Conservation (phyloP, 2,329 filamentous ascomycete species). For the Penicillium italicum region DNA sequence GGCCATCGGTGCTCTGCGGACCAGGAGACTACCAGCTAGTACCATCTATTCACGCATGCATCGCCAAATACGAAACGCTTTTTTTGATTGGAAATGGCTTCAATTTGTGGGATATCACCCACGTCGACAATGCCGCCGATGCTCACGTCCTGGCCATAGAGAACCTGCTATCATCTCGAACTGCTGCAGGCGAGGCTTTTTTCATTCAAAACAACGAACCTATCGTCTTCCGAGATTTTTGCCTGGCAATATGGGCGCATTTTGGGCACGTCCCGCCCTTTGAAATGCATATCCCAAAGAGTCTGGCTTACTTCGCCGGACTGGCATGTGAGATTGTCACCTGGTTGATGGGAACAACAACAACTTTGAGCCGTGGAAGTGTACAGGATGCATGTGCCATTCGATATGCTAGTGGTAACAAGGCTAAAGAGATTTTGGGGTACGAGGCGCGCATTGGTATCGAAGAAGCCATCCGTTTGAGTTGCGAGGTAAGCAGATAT, state of each 20-base stretch:
- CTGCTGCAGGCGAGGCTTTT: constrained; percentile 44
- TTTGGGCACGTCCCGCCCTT: constrained; percentile 51
- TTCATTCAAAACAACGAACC: constrained; percentile 49
- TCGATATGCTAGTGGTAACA: constrained; percentile 53
- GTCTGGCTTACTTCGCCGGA: constrained; percentile 49
- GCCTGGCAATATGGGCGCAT: constrained; percentile 43
- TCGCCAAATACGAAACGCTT: constrained; percentile 42
- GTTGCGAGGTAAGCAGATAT: constrained; percentile 44
- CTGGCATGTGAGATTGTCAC: constrained; percentile 46
- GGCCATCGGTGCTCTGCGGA: constrained; percentile 45
- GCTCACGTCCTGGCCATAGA: constrained; percentile 46
- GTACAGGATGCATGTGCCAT: constrained; percentile 54
- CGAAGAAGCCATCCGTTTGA: constrained; percentile 50
- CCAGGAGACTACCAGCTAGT: constrained; percentile 43
- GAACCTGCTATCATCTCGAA: constrained; percentile 39
- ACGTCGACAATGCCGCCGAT: constrained; percentile 45
- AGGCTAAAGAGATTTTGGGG: constrained; percentile 51
- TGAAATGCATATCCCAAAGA: constrained; percentile 48
- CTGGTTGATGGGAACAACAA: constrained; percentile 46
- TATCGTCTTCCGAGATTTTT: constrained; percentile 45
- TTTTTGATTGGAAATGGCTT: constrained; percentile 41
- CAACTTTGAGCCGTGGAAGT: constrained; percentile 52
- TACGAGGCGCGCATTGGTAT: constrained; percentile 52
- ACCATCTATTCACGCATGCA: constrained; percentile 44
- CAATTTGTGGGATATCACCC: constrained; percentile 46